Evolutionary conservation across 352 stramenopile genomes (phyloP).

Genomic region (Phytophthora crassamura): DNA sequence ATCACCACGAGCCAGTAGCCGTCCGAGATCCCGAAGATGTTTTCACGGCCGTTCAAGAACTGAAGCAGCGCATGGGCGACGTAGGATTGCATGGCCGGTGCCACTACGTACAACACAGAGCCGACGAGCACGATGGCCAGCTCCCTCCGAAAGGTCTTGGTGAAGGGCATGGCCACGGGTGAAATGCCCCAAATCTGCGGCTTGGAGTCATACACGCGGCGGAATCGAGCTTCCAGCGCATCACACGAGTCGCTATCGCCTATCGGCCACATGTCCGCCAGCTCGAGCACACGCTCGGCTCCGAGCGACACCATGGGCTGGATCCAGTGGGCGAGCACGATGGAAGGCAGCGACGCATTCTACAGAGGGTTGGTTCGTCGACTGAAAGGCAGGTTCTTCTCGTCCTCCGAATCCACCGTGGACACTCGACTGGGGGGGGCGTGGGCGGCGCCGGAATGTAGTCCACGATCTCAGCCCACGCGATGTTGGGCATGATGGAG

Average conservation of each 20-base stretch:
- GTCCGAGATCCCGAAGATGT: conserved; percentile 33
- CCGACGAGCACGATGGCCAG: conserved; percentile 9
- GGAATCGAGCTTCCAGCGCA: conserved; percentile 31
- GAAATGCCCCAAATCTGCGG: conserved; percentile 17
- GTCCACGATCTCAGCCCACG: conserved; percentile 18
- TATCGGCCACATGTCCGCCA: conserved; percentile 40
- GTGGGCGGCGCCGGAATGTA: conserved; percentile 17
- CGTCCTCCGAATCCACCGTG: conserved; percentile 6
- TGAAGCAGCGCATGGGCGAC: conserved; percentile 29
- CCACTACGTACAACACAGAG: conserved; percentile 34
- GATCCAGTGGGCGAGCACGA: conserved; percentile 42
- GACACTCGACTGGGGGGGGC: conserved; percentile 10
- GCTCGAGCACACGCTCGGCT: conserved; percentile 30
- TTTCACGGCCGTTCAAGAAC: conserved; percentile 34
- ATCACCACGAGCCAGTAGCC: conserved; percentile 37
- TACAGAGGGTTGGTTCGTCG: conserved; percentile 43
- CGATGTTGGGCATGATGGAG: conserved; percentile 3
- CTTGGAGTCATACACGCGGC: conserved; percentile 19
- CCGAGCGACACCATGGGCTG: conserved; percentile 43
- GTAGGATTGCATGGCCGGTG: conserved; percentile 30
- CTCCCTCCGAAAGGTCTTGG: conserved; percentile 16
- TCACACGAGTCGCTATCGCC: conserved; percentile 32
- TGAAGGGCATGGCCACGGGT: conserved; percentile 12
- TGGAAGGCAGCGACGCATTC: conserved; percentile 38
- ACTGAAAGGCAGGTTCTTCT: conserved; percentile 18